Evolutionary conservation across 2,329 filamentous ascomycete species (phyloP), one percentile per base, ranked within the genome.

Genomic region (Fusarium domesticum): DNA sequence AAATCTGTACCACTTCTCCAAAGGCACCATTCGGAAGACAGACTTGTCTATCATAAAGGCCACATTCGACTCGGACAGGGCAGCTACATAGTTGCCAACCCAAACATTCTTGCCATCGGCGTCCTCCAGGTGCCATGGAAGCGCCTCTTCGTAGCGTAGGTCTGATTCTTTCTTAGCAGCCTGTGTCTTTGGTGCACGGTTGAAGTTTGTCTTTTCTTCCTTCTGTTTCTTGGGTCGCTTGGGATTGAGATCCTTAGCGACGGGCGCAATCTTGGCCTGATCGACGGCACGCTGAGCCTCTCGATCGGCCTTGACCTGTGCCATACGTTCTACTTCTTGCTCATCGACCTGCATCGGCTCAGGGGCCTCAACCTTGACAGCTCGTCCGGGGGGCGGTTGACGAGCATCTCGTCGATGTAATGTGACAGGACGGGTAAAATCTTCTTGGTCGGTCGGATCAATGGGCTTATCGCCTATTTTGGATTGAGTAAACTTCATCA

Each of bases 61-160:
- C 53, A 95, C 85, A 39, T 90, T 88, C 39, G 88, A 84, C 58
- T 92, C 85, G 0, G 92, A 96, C 30, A 97, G 77, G 15, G 90
- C 88, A 18, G 87, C 86, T 59, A 97, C 87, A 58, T 97, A 96
- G 44, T 84, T 87, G 35, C 91, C 93, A 25, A 93, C 84, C 89
- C 91, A 97, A 3, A 88, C 87, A 58, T 96, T 92, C 66, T 92
- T 96, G 53, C 90, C 89, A 60, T 98, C 92, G 32, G 91, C 95
- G 65, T 98, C 93, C 64, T 98, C 93, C 28, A 98, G 69, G 64
- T 96, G 91, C 93, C 93, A 98, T 6, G 93, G 93, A 38, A 96
- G 74, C 4, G 92, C 89, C 66, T 98, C 93, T 64, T 97, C 93
- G 56, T 97, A 98, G 51, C 91, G 85, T 69, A 81, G 82, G 44